Evolutionary conservation across 2,329 filamentous ascomycete genomes (phyloP).

Genomic region (Herpotrichia juniperi): DNA sequence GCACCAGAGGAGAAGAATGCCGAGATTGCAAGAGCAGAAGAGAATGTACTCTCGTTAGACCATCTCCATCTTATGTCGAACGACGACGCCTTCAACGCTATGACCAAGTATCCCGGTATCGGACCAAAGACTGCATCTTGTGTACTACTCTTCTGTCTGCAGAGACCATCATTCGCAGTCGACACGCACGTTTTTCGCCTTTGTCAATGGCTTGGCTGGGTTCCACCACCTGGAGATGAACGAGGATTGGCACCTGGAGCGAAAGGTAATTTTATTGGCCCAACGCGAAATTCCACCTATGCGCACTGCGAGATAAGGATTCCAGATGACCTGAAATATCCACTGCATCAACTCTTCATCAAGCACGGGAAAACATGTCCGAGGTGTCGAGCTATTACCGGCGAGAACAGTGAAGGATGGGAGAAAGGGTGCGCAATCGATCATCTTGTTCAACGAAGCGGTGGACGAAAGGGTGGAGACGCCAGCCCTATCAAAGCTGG

Average conservation of each 20-base stretch:
- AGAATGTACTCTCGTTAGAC: slow-evolving; percentile 68
- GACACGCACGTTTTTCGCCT: slow-evolving; percentile 72
- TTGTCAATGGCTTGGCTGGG: slow-evolving; percentile 66
- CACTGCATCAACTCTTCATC: slow-evolving; percentile 67
- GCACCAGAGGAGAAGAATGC: slow-evolving; percentile 59
- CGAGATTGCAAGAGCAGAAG: slow-evolving; percentile 63
- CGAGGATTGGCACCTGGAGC: slow-evolving; percentile 35
- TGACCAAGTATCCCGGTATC: slow-evolving; percentile 67
- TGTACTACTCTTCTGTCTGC: slow-evolving; percentile 68
- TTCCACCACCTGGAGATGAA: slow-evolving; percentile 53
- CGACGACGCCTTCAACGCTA: slow-evolving; percentile 62
- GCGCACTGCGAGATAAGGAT: slow-evolving; percentile 66
- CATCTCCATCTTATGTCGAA: slow-evolving; percentile 63
- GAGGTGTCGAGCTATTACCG: slow-evolving; percentile 66
- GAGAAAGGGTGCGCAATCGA: slow-evolving; percentile 68
- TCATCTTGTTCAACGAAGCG: slow-evolving; percentile 64
- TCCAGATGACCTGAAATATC: slow-evolving; percentile 68
- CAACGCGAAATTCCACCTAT: slow-evolving; percentile 60
- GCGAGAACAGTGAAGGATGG: slow-evolving; percentile 67
- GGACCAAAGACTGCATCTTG: slow-evolving; percentile 71
- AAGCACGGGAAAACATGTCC: slow-evolving; percentile 67
- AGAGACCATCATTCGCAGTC: slow-evolving; percentile 67
- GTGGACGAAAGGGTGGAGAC: slow-evolving; percentile 55
- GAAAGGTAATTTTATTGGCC: slow-evolving; percentile 51
- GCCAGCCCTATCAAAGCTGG: slow-evolving; percentile 20